These are phyloP conservation scores for Chlorella sp. DNA, from an alignment of 139 green algal genomes.

Conservation along the genomic window DNA sequence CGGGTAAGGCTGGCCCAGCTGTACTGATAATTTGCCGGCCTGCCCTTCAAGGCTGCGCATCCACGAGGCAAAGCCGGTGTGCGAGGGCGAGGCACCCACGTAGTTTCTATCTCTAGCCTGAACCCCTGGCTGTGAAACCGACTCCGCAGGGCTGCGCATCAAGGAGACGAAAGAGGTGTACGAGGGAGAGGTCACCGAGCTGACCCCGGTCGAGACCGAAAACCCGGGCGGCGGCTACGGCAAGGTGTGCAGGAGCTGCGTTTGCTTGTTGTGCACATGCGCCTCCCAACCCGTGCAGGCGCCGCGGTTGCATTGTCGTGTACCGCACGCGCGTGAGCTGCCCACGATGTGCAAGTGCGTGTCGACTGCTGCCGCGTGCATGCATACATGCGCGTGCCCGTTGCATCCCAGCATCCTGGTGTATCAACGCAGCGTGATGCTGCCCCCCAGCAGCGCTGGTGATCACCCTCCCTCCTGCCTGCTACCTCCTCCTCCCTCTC, in stretches of 20 bases:
- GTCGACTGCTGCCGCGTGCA: no score
- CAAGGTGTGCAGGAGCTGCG: constrained; percentile 55
- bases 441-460: not conserved
- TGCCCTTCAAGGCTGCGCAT: no score
- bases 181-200: constrained; percentile 97
- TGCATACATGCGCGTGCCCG: not conserved
- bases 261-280: no score
- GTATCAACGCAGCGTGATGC: not conserved
- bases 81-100: no score
- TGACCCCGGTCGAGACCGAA: constrained; percentile 94
- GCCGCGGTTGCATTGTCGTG: no score
- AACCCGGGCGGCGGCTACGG: constrained; percentile 78
- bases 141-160: constrained; percentile 88
- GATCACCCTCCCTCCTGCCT: not conserved
- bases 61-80: no score
- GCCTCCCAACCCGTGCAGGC: no score
- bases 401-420: not conserved
- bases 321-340: no score
- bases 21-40: no score
- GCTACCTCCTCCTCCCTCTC: not conserved
- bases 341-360: no score
- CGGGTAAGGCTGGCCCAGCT: no score
- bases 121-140: not conserved
- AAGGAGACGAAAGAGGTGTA: constrained; percentile 99
- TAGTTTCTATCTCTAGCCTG: not conserved